Evolutionary conservation across 306 rosid genomes (phyloP).

Genomic region (Rosa persica): DNA sequence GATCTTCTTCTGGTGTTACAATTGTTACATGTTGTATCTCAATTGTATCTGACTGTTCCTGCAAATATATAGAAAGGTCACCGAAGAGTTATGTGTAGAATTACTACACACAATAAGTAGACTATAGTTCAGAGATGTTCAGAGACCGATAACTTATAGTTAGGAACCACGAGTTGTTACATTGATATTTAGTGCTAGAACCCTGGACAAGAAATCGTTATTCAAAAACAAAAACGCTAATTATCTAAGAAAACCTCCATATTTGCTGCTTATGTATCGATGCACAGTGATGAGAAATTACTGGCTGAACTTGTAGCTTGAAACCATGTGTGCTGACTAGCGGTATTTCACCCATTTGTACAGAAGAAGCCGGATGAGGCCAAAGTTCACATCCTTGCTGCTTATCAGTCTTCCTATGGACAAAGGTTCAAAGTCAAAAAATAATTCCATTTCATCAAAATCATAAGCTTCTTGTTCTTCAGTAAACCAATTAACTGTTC

Average conservation of each 20-base stretch:
- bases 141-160: neutral
- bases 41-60: neutral
- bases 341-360: constrained; percentile 15
- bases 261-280: neutral
- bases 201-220: neutral
- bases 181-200: neutral
- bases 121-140: neutral
- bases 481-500: neutral
- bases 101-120: neutral
- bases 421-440: constrained; percentile 54
- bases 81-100: neutral
- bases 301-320: constrained; percentile 5
- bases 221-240: neutral
- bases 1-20: constrained; percentile 5
- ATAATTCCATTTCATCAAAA: neutral
- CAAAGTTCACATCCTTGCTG: constrained; percentile 63
- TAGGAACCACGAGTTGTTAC: neutral
- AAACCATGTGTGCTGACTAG: constrained; percentile 8
- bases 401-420: constrained; percentile 74
- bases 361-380: constrained; percentile 64
- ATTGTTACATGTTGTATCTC: neutral
- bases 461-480: neutral
- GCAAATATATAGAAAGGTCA: neutral
- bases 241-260: neutral
- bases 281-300: neutral